phyloP scores from a whole-genome alignment of 176 grass and related monocot species.

The Oryza officinalis region DNA sequence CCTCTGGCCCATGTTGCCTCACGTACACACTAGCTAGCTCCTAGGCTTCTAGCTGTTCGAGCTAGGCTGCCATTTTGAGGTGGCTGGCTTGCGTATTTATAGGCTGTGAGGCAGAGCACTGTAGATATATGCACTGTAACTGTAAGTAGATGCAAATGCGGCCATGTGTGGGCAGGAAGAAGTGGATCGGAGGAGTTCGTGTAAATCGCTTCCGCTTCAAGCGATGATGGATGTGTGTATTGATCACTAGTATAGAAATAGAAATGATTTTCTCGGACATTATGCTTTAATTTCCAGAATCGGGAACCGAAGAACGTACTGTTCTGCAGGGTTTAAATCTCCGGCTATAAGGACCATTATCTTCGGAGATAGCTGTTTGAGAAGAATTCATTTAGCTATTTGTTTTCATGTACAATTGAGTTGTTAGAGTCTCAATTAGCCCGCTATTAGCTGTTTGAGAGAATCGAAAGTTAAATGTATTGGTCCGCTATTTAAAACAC shows the following conservation, averaged over 20 bases:
- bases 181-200: not conserved
- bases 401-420: no score
- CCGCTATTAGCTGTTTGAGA: no score
- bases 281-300: no score
- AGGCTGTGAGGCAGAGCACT: not conserved
- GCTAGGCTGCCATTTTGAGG: not conserved
- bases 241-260: no score
- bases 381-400: no score
- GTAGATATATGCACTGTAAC: not conserved
- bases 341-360: no score
- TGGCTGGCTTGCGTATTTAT: not conserved
- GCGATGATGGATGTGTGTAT: not conserved
- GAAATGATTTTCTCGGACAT: no score
- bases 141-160: not conserved
- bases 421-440: no score
- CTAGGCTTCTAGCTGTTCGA: not conserved
- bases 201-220: not conserved
- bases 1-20: not conserved
- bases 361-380: no score
- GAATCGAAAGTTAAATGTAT: no score
- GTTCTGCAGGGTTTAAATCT: no score
- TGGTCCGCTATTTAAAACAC: no score
- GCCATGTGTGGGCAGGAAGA: not conserved
- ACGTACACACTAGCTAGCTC: not conserved
- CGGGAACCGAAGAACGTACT: not conserved